A percentile compares a stretch with the other conserved stretches of the same genome.
These are phyloP conservation scores for Striga hermonthica DNA, from an alignment of 305 asterid species.

Conservation along the genomic window DNA sequence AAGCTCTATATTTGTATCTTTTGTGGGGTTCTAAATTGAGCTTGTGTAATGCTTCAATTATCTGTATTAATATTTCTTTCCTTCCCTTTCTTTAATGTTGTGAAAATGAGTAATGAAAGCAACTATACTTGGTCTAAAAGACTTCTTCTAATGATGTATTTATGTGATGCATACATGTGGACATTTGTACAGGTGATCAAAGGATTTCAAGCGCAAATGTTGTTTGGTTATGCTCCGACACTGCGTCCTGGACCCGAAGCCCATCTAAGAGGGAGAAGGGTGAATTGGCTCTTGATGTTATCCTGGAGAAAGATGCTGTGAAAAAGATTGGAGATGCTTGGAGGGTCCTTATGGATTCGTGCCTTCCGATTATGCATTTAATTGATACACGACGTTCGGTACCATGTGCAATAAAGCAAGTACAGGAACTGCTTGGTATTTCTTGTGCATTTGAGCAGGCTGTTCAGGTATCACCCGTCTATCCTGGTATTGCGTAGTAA, in stretches of 20 bases:
- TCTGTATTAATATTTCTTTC: conserved; percentile 8
- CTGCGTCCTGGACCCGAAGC: conserved; percentile 75
- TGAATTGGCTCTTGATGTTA: conserved; percentile 78
- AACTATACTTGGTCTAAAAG: conserved; percentile 21
- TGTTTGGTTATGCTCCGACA: conserved; percentile 73
- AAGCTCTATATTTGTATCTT: neutral
- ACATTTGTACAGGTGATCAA: conserved; percentile 71
- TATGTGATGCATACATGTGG: conserved; percentile 24
- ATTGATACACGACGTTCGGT: conserved; percentile 74
- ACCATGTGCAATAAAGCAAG: conserved; percentile 89
- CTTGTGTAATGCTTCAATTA: conserved; percentile 16
- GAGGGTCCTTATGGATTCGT: conserved; percentile 86
- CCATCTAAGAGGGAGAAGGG: conserved; percentile 59
- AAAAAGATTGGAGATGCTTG: conserved; percentile 86
- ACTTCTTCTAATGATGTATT: conserved; percentile 10
- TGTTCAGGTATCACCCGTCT: conserved; percentile 66
- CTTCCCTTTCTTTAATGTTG: conserved; percentile 14
- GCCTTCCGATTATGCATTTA: conserved; percentile 80
- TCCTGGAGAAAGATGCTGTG: conserved; percentile 77
- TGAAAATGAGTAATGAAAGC: conserved; percentile 24
- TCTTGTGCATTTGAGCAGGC: conserved; percentile 99
- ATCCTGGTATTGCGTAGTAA: neutral
- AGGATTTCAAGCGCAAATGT: conserved; percentile 68
- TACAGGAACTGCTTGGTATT: conserved; percentile 87
- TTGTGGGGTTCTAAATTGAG: conserved; percentile 12